Base-by-base conservation (phyloP, 441 rosid genomes). In the Francoa sonchifolia region DNA sequence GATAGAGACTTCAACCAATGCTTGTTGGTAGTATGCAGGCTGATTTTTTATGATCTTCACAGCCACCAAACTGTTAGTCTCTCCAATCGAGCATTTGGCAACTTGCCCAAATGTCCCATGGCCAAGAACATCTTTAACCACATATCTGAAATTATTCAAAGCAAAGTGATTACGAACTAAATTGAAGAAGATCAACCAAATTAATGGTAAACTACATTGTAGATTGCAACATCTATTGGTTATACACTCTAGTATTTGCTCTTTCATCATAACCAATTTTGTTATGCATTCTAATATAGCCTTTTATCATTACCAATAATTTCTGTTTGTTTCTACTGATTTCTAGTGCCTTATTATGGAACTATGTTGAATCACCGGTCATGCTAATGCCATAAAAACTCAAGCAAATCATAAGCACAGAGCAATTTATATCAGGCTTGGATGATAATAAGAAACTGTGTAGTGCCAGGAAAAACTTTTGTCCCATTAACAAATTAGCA, bases 71-170 rank as follows among this genome's bases (percentile, higher is more conserved):
- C 74, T 55, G 58, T 71, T 59, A 9, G 73, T 66, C 56, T 79
- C 94, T 20, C 78, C 66, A 45, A 79, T 83, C 97, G 78, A 84
- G 72, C 99, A 93, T 67, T 88, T 93, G 32, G 93, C 97, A 76
- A 93, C 99, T 68, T 93, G 99, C 39, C 99, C 99, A 58, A 93
- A 93, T 46, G 97, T 93, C 51, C 99, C 99, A 57, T 93, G 99
- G 60, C 99, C 99, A 60, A 93, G 99, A 54, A 87, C 82, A 67
- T 93, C 99, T 73, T 88, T 87, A 73, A 93, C 96, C 44, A 88
- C 53, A 64, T 93, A 88, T 66, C 99, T 93, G 76, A 58, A 65
- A 50, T 62, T 41, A 19, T 50, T 32, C 11, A 11, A 32, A 6
- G 13, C 11, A 2, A 32, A 8, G 13, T 6, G 8, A 10, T n/a